A percentile compares a stretch with the other conserved stretches of the same genome.
Conservation (phyloP, 139 green algal genomes). For the Dunaliella primolecta region DNA sequence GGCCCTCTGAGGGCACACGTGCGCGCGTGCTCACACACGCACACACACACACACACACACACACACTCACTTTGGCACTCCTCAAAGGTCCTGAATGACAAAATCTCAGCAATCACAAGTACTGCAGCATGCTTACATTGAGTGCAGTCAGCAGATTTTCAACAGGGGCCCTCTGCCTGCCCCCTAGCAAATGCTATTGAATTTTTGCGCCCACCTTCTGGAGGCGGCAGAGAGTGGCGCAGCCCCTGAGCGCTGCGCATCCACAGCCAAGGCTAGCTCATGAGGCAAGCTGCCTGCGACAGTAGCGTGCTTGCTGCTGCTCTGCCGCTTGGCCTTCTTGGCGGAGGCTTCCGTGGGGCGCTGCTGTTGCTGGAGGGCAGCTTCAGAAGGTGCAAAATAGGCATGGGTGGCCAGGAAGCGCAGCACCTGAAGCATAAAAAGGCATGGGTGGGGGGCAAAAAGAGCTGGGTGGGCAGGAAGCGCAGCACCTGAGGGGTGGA, state of each 20-base stretch:
- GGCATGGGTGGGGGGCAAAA: conserved; percentile 27
- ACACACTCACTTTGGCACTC: no score
- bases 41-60: no score
- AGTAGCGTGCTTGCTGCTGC: no score
- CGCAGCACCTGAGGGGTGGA: conserved; percentile 21
- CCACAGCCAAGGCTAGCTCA: neutral
- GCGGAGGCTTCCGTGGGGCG: neutral
- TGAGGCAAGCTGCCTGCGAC: neutral
- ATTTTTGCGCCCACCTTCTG: neutral
- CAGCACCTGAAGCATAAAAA: conserved; percentile 21
- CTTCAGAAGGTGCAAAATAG: conserved; percentile 30
- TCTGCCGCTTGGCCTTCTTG: neutral
- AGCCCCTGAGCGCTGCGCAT: neutral
- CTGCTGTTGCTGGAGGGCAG: neutral
- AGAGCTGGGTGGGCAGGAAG: conserved; percentile 59
- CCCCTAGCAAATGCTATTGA: no score
- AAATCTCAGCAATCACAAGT: no score
- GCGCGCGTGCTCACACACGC: no score
- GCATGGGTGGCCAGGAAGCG: conserved; percentile 60
- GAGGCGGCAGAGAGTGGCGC: neutral
- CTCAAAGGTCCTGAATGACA: no score
- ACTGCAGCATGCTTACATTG: no score
- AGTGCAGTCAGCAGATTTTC: no score
- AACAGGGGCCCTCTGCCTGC: no score
- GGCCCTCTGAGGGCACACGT: no score